Percentiles rank a stretch among this genome's conserved stretches.
phyloP scores from a whole-genome alignment of 169 alveolate species.

The Cyclospora cayetanensis region DNA sequence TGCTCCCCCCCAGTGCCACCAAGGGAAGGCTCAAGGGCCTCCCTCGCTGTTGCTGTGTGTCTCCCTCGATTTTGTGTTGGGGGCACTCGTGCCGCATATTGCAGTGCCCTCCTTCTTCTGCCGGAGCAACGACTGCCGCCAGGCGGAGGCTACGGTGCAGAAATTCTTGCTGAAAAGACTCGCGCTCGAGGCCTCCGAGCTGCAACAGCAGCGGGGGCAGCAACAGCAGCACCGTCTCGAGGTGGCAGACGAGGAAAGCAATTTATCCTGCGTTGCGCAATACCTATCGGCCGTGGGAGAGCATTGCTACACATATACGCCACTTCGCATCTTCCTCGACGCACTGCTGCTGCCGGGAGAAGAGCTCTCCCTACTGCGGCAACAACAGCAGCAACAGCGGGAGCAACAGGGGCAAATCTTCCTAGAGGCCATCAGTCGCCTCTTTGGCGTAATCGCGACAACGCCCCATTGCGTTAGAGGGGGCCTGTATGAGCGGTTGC shows the following conservation, averaged over 20 bases:
- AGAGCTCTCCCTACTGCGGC: neutral
- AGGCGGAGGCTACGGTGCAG: neutral
- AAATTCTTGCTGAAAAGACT: neutral
- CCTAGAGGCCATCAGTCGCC: neutral
- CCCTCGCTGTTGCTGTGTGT: slow-evolving; percentile 35
- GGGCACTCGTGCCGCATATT: neutral
- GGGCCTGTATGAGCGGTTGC: slow-evolving; percentile 9
- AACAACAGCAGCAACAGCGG: neutral
- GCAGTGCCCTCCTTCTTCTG: neutral
- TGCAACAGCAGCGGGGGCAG: neutral
- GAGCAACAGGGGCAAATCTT: neutral
- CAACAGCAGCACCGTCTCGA: neutral
- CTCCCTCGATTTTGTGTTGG: neutral
- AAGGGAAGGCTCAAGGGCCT: neutral
- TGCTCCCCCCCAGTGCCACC: neutral
- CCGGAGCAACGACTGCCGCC: slow-evolving; percentile 43
- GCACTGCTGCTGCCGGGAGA: neutral
- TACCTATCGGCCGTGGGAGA: neutral
- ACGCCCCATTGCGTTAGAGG: neutral
- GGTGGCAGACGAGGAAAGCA: neutral
- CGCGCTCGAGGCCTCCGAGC: neutral
- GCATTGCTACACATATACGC: slow-evolving; percentile 20
- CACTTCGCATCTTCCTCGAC: slow-evolving; percentile 14
- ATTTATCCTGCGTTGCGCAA: neutral
- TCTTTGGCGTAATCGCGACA: neutral